Percentiles rank a stretch among this genome's conserved stretches.
phyloP scores from a whole-genome alignment of 345 rosid species.

The Rhizophora mangle region DNA sequence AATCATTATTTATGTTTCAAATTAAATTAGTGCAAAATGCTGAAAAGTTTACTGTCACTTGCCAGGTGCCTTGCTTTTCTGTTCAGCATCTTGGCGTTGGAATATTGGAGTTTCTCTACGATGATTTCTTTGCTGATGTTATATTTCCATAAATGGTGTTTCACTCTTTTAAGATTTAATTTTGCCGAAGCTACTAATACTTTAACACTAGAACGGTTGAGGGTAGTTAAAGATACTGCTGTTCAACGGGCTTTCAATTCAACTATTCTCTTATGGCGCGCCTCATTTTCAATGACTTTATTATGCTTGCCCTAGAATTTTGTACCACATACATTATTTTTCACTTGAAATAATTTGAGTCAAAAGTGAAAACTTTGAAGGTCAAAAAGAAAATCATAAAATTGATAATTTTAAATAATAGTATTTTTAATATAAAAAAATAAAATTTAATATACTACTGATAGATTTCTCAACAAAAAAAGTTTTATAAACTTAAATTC shows the following conservation, averaged over 20 bases:
- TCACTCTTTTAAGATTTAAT: conserved; percentile 58
- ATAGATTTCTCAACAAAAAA: no score
- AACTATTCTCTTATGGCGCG: conserved; percentile 50
- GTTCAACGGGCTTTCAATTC: conserved; percentile 89
- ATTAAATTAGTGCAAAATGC: conserved; percentile 77
- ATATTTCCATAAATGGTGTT: conserved; percentile 5
- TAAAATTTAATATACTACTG: no score
- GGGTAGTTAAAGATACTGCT: conserved; percentile 83
- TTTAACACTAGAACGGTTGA: conserved; percentile 88
- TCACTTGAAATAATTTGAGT: neutral
- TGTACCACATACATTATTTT: conserved; percentile 61
- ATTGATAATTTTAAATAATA: no score
- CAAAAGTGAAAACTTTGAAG: no score
- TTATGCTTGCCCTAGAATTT: conserved; percentile 71
- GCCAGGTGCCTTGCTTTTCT: neutral
- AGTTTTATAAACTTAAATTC: no score
- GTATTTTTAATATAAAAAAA: no score
- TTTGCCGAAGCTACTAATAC: conserved; percentile 87
- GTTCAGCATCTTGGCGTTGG: neutral
- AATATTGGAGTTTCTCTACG: conserved; percentile 7
- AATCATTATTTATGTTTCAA: neutral
- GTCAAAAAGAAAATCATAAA: no score
- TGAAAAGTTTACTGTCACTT: conserved; percentile 83
- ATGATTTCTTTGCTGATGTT: conserved; percentile 1
- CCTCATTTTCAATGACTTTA: conserved; percentile 97